Conservation (phyloP, 108 stramenopile species). For the Epithemia pelagica region DNA sequence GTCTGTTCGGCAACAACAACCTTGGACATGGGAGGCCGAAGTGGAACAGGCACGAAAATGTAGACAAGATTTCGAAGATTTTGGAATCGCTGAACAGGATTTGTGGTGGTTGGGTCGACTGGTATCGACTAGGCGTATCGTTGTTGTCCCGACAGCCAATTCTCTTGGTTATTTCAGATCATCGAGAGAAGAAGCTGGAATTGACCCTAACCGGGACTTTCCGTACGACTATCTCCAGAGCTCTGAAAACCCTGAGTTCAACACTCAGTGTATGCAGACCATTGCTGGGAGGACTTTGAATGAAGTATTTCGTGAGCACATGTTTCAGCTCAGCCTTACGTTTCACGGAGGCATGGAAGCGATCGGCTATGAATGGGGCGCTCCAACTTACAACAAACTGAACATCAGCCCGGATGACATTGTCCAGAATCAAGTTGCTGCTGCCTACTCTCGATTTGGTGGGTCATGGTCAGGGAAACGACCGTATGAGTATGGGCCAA, state of each 20-base stretch:
- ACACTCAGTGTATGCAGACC: slow-evolving; percentile 77
- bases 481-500: slow-evolving; percentile 52
- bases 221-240: slow-evolving; percentile 43
- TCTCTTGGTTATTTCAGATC: slow-evolving; percentile 62
- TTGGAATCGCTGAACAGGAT: slow-evolving; percentile 44
- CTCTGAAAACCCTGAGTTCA: not conserved
- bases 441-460: slow-evolving; percentile 34
- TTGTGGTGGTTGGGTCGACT: slow-evolving; percentile 81
- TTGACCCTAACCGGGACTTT: slow-evolving; percentile 55
- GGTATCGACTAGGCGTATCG: slow-evolving; percentile 73
- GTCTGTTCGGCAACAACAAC: not conserved
- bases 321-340: slow-evolving; percentile 90
- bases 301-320: slow-evolving; percentile 86
- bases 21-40: slow-evolving; percentile 8
- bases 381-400: slow-evolving; percentile 27
- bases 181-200: slow-evolving; percentile 22
- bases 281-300: slow-evolving; percentile 86
- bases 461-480: slow-evolving; percentile 33
- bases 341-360: slow-evolving; percentile 95
- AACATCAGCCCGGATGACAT: slow-evolving; percentile 44
- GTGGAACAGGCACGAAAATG: slow-evolving; percentile 34
- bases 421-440: slow-evolving; percentile 40
- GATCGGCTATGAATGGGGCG: slow-evolving; percentile 92
- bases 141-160: slow-evolving; percentile 80
- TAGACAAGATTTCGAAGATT: slow-evolving; percentile 31